phyloP scores from a whole-genome alignment of 306 rosid species.

The Citrullus mucosospermus region DNA sequence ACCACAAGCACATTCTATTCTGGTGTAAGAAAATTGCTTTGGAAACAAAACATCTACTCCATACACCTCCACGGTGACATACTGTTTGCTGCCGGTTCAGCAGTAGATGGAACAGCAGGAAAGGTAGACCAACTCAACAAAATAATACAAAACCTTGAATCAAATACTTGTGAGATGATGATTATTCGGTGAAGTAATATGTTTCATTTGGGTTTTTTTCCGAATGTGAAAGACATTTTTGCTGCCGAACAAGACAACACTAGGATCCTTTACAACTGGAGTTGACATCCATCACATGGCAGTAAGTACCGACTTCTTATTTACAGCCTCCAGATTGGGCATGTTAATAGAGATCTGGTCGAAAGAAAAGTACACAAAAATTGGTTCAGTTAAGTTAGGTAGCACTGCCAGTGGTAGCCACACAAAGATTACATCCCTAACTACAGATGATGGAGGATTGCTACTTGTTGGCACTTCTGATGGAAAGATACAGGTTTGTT shows the following conservation, averaged over 20 bases:
- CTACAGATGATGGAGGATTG: slow-evolving; percentile 43
- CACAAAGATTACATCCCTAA: slow-evolving; percentile 60
- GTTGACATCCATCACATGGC: slow-evolving; percentile 57
- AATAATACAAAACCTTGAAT: background rate
- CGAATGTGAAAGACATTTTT: slow-evolving; percentile 35
- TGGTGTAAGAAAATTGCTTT: slow-evolving; percentile 63
- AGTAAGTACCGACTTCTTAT: slow-evolving; percentile 55
- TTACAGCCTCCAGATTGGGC: slow-evolving; percentile 66
- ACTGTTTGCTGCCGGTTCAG: slow-evolving; percentile 62
- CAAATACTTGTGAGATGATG: background rate
- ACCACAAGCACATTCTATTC: slow-evolving; percentile 59
- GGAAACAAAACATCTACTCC: slow-evolving; percentile 66
- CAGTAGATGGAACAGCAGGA: slow-evolving; percentile 59
- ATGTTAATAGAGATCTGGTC: slow-evolving; percentile 61
- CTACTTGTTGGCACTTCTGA: slow-evolving; percentile 70
- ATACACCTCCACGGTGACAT: slow-evolving; percentile 53
- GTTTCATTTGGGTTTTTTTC: background rate
- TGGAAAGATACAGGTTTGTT: slow-evolving; percentile 72
- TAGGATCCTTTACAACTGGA: slow-evolving; percentile 60
- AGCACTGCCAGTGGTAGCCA: slow-evolving; percentile 28
- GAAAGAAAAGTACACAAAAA: slow-evolving; percentile 39
- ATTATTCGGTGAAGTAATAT: background rate
- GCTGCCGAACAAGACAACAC: slow-evolving; percentile 45
- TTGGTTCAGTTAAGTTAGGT: slow-evolving; percentile 57
- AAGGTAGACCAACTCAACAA: slow-evolving; percentile 34